Conservation (phyloP, 2,329 filamentous ascomycete species). For the Coniella lustricola region DNA sequence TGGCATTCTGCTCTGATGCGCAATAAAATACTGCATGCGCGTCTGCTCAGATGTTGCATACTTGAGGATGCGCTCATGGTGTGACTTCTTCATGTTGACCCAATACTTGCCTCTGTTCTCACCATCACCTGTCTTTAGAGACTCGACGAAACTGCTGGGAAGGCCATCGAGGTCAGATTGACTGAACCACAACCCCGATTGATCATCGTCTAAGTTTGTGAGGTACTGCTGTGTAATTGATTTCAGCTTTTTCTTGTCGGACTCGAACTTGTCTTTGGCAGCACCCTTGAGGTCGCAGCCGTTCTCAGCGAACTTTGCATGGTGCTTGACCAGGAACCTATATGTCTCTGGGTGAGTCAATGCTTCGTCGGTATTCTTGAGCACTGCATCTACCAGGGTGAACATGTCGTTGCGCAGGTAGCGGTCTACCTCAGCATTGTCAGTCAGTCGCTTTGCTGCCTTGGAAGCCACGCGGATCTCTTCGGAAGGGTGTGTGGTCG, state of each 20-base stretch:
- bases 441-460: constrained; percentile 5
- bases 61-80: background rate
- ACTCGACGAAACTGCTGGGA: constrained; percentile 2
- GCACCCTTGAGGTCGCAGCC: constrained; percentile 8
- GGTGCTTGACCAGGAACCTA: constrained; percentile 10
- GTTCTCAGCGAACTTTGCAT: constrained; percentile 8
- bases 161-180: constrained; percentile 10
- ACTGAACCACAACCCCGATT: constrained; percentile 10
- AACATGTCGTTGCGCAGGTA: constrained; percentile 12
- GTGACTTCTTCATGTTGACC: constrained; percentile 9
- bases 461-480: constrained; percentile 12
- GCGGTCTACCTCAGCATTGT: constrained; percentile 6
- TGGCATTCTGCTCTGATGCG: constrained; percentile 5
- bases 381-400: constrained; percentile 6
- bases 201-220: constrained; percentile 12
- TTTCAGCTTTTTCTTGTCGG: background rate
- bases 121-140: background rate
- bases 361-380: background rate
- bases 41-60: constrained; percentile 8
- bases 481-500: constrained; percentile 9
- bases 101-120: constrained; percentile 7
- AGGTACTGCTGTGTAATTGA: constrained; percentile 2
- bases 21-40: constrained; percentile 7
- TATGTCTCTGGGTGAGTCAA: background rate
- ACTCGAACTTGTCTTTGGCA: background rate